A percentile compares a stretch with the other conserved stretches of the same genome.
phyloP scores from a whole-genome alignment of 371 early-diverging fungal genomes.

The Mortierella sp. region DNA sequence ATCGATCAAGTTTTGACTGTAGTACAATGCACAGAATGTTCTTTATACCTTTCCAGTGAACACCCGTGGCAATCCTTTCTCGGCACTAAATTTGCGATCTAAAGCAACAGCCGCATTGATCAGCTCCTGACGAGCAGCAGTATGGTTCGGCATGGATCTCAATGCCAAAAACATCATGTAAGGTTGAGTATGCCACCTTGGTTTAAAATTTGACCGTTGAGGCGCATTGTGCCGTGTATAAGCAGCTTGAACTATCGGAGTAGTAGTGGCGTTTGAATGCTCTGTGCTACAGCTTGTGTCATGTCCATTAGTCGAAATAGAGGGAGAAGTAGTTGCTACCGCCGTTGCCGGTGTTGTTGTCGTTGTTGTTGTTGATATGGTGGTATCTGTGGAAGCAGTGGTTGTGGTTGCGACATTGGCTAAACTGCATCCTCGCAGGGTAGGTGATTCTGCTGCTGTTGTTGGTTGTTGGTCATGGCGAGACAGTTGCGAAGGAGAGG shows the following conservation, averaged over 20 bases:
- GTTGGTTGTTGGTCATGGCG: neutral
- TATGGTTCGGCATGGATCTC: conserved; percentile 73
- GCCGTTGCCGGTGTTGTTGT: neutral
- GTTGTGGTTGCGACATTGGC: neutral
- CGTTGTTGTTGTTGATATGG: neutral
- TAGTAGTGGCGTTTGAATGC: neutral
- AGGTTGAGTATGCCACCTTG: conserved; percentile 91
- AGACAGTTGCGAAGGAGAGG: neutral
- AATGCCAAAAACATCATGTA: conserved; percentile 86
- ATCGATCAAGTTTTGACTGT: neutral
- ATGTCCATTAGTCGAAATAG: neutral
- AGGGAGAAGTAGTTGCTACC: neutral
- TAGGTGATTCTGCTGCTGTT: neutral
- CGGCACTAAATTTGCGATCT: conserved; percentile 78
- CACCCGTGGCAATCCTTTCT: conserved; percentile 77
- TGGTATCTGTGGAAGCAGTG: neutral
- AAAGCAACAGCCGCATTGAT: conserved; percentile 79
- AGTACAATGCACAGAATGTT: neutral
- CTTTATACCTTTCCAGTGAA: conserved; percentile 84
- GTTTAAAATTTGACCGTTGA: conserved; percentile 57
- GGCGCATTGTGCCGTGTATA: conserved; percentile 50
- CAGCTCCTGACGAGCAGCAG: conserved; percentile 76
- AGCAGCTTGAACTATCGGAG: neutral
- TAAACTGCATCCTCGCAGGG: neutral
- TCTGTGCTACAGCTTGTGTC: neutral